Percentiles rank a stretch among this genome's conserved stretches.
These are phyloP conservation scores for Rhynchosporium agropyri DNA, from an alignment of 2,329 filamentous ascomycete species.

Conservation along the genomic window DNA sequence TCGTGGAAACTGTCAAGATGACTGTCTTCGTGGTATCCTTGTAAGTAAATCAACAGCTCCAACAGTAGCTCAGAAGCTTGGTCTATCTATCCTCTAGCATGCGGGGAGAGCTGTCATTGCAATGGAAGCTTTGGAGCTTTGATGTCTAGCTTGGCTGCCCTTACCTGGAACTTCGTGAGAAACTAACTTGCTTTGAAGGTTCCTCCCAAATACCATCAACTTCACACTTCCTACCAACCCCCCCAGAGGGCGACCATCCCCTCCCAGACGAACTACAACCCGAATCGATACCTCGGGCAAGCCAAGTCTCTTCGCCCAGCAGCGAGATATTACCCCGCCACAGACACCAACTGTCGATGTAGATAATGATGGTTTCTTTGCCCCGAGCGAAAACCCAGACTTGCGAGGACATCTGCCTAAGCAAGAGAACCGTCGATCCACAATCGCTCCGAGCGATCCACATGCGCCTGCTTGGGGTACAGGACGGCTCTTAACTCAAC, in stretches of 20 bases:
- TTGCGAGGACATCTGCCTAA: constrained; percentile 59
- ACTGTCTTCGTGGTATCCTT: constrained; percentile 62
- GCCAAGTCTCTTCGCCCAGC: constrained; percentile 41
- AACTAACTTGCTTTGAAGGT: constrained; percentile 54
- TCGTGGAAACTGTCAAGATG: constrained; percentile 46
- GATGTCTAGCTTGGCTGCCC: constrained; percentile 1
- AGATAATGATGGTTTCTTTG: constrained; percentile 52
- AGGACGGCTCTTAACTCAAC: constrained; percentile 56
- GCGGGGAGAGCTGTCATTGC: constrained; percentile 13
- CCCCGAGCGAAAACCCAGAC: constrained; percentile 56
- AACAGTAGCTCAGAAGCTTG: neutral
- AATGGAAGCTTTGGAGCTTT: neutral
- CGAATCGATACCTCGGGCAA: constrained; percentile 60
- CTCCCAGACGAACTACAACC: constrained; percentile 45
- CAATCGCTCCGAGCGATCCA: constrained; percentile 70
- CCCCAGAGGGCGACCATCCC: constrained; percentile 36
- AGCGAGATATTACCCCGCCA: constrained; percentile 41
- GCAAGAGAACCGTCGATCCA: constrained; percentile 50
- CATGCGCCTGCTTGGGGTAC: constrained; percentile 76
- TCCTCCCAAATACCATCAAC: constrained; percentile 89
- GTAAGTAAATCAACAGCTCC: constrained; percentile 46
- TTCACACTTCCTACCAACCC: constrained; percentile 69
- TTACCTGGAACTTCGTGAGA: too few species aligned
- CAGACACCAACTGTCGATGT: constrained; percentile 44
- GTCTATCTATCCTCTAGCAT: constrained; percentile 1